Conservation (phyloP, 345 rosid genomes). For the Bruguiera sexangula region DNA sequence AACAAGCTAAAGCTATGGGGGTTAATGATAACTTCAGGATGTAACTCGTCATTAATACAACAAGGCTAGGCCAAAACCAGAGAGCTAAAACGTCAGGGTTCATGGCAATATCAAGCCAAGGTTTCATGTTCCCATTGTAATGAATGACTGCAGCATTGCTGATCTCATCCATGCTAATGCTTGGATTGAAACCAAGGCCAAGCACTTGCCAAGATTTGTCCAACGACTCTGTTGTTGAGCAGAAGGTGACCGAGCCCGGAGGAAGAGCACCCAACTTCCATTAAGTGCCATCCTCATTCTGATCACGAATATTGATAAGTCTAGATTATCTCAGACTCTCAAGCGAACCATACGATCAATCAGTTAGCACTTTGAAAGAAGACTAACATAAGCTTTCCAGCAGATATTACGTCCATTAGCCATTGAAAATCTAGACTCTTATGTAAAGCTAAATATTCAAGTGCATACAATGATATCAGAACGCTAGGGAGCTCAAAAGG, state of each 20-base stretch:
- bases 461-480: background rate
- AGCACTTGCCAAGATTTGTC: constrained; percentile 92
- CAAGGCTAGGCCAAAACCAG: no score
- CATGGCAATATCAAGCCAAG: constrained; percentile 94
- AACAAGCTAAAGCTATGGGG: no score
- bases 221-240: constrained; percentile 71
- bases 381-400: background rate
- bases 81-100: constrained; percentile 29
- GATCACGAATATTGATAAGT: constrained; percentile 6
- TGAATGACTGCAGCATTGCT: constrained; percentile 84
- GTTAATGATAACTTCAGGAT: no score
- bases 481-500: background rate
- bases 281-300: constrained; percentile 66
- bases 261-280: constrained; percentile 76
- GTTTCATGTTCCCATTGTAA: constrained; percentile 95
- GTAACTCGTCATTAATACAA: no score
- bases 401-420: background rate
- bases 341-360: background rate
- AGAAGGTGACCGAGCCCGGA: constrained; percentile 82
- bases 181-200: constrained; percentile 88
- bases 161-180: constrained; percentile 74
- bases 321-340: background rate
- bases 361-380: background rate
- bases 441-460: background rate
- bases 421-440: background rate